Base-by-base conservation (phyloP, 73 alveolate genomes). In the Paraurostyla sp. region DNA sequence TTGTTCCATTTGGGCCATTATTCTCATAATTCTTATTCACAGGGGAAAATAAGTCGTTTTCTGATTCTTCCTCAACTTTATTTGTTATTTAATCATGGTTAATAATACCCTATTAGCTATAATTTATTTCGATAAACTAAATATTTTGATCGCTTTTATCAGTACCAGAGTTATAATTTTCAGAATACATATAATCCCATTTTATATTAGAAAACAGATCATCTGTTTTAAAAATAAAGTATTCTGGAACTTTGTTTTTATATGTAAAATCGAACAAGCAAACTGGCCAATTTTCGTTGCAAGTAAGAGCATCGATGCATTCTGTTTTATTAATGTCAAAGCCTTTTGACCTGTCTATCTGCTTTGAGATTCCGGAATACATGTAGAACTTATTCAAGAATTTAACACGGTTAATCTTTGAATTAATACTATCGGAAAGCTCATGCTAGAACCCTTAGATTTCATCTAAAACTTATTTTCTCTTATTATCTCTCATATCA, bases 181-280 rank as follows among this genome's bases (percentile, higher is more conserved):
- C 93, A 41, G 20, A n/a, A 32, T 46, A 57, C 33, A 76, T 78
- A 49, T 88, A 78, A 46, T 88, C 91, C 11, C 78, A 63, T 7
- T 33, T 29, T 38, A 83, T 30, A 30, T 29, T 2, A 0, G 1
- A 23, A 4, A 7, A 58, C 25, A 30, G 20, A 32, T 45, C 33
- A 45, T 88, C 69, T 6, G 50, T 60, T 36, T 83, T 54, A 48
- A 62, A 89, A 0, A 48, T 45, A 62, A 89, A 80, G 80, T 27
- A 71, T 20, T 48, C 80, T 13, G 89, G 81, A 18, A 84, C 84
- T 51, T 88, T 84, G 20, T 71, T 57, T 40, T 88, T 71, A 51
- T 71, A 80, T 54, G 92, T 51, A 49, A 52, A 91, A 51, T 91
- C 96, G 40, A 73, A 91, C 32, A 91, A 73, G 56, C 96, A 91